Evolutionary conservation across 345 rosid species (phyloP).

Genomic region (Populus davidiana): DNA sequence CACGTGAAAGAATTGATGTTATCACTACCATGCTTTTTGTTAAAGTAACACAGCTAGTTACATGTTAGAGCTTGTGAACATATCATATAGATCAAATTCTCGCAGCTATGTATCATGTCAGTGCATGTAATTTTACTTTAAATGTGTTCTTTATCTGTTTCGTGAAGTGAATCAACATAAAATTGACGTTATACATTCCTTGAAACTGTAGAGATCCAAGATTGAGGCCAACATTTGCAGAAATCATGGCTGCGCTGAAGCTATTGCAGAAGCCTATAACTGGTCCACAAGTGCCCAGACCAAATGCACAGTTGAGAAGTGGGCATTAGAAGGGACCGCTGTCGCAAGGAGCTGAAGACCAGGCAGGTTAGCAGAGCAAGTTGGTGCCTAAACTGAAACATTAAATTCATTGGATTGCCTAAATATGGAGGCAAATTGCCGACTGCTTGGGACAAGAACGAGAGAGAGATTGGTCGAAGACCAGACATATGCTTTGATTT

Average conservation of each 20-base stretch:
- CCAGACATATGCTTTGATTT: constrained; percentile 14
- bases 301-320: constrained; percentile 19
- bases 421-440: constrained; percentile 9
- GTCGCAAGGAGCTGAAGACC: constrained; percentile 18
- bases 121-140: neutral
- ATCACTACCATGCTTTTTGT: too few species aligned
- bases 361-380: constrained; percentile 16
- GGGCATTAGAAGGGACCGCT: constrained; percentile 21
- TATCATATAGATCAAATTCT: too few species aligned
- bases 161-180: neutral
- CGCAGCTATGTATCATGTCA: neutral
- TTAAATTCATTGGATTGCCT: constrained; percentile 1
- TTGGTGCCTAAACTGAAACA: neutral
- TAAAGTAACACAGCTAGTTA: too few species aligned
- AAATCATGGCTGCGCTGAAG: constrained; percentile 82
- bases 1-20: too few species aligned
- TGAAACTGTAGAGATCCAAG: constrained; percentile 60
- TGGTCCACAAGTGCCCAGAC: constrained; percentile 43
- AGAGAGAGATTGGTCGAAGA: constrained; percentile 20
- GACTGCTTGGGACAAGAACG: constrained; percentile 9
- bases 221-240: constrained; percentile 81
- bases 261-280: constrained; percentile 76
- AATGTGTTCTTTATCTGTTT: neutral
- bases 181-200: constrained; percentile 10
- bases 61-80: too few species aligned